phyloP scores from a whole-genome alignment of 2,329 filamentous ascomycete genomes.

The Sarocladiaceae sp. region DNA sequence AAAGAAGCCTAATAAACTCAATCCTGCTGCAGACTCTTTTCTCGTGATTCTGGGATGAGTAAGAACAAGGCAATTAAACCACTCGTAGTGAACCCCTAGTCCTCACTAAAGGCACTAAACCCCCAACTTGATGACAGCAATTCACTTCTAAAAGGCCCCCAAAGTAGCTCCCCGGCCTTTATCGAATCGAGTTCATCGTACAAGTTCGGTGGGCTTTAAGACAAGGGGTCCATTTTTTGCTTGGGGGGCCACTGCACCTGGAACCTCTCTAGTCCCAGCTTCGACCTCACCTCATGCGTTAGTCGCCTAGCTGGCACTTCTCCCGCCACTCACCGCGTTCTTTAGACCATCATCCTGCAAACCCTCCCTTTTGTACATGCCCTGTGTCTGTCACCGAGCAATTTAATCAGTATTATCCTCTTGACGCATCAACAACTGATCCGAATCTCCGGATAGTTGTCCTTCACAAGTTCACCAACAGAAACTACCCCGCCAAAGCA shows the following conservation, averaged over 20 bases:
- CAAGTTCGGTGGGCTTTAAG: background rate
- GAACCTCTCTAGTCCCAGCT: constrained; percentile 7
- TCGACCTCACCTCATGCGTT: background rate
- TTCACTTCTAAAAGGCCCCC: background rate
- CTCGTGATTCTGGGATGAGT: constrained; percentile 5
- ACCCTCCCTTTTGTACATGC: background rate
- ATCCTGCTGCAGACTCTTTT: too few species aligned
- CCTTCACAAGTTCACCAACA: background rate
- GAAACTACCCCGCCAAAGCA: constrained; percentile 28
- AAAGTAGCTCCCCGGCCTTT: background rate
- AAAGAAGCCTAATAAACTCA: too few species aligned
- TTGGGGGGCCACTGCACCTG: constrained; percentile 1
- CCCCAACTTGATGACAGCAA: constrained; percentile 6
- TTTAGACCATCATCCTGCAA: background rate
- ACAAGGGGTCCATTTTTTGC: background rate
- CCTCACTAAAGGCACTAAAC: background rate
- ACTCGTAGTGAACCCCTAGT: background rate
- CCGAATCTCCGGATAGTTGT: background rate
- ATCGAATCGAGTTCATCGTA: constrained; percentile 7
- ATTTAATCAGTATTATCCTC: background rate
- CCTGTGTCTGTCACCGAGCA: background rate
- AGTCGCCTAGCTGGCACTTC: background rate
- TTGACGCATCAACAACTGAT: background rate
- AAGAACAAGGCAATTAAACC: background rate
- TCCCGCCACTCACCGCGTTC: constrained; percentile 5